These are phyloP conservation scores for Penicillium odoratum DNA, from an alignment of 495 filamentous ascomycete genomes.

Conservation along the genomic window DNA sequence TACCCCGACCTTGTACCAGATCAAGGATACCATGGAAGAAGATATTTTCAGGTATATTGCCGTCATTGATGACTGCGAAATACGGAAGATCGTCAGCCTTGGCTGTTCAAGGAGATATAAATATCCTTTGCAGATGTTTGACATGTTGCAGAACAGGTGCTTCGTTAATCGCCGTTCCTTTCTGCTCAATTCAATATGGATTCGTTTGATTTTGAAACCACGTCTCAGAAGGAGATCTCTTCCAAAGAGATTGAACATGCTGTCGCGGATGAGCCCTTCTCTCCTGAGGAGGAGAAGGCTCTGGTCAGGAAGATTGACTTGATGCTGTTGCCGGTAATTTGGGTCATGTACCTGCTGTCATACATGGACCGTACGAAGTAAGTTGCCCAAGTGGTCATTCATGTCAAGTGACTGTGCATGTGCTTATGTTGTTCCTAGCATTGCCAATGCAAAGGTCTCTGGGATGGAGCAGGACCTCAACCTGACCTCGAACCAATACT, in stretches of 20 bases:
- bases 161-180: neutral
- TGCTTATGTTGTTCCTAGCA: conserved; percentile 12
- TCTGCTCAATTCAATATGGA: conserved; percentile 4
- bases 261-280: conserved; percentile 7
- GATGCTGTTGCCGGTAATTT: conserved; percentile 49
- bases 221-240: conserved; percentile 13
- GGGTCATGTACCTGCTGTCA: conserved; percentile 52
- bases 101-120: neutral
- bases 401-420: neutral
- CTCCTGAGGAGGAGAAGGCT: conserved; percentile 25
- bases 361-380: conserved; percentile 48
- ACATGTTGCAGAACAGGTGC: neutral
- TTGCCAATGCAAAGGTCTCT: conserved; percentile 48
- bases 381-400: neutral
- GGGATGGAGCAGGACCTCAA: conserved; percentile 45
- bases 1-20: conserved; percentile 8
- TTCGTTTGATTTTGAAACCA: conserved; percentile 7
- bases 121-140: neutral
- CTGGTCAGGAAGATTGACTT: conserved; percentile 51
- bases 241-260: conserved; percentile 26
- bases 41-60: conserved; percentile 1
- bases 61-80: conserved; percentile 3
- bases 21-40: conserved; percentile 3
- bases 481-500: conserved; percentile 37
- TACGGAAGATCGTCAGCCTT: neutral